These are phyloP conservation scores for Penicillium ochrochloron DNA, from an alignment of 495 filamentous ascomycete species.

Conservation along the genomic window DNA sequence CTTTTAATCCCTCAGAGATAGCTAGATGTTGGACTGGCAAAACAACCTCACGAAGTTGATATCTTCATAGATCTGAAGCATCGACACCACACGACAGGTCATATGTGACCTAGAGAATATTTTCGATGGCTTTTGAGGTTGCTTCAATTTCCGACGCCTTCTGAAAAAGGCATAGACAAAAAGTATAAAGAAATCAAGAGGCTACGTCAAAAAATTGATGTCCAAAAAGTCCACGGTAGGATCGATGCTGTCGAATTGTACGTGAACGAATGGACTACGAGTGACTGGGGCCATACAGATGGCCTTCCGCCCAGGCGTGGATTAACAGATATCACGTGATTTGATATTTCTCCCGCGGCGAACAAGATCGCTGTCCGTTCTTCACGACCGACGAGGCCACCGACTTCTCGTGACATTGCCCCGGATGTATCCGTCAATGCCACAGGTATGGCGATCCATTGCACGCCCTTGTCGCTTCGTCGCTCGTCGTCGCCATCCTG, in stretches of 20 bases:
- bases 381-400: conserved; percentile 26
- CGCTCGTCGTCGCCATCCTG: conserved; percentile 49
- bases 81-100: not conserved
- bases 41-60: not conserved
- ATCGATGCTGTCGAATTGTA: not conserved
- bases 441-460: conserved; percentile 38
- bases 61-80: not conserved
- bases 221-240: not conserved
- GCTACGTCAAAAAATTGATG: not conserved
- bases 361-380: not conserved
- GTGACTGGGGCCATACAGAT: not conserved
- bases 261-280: not conserved
- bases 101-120: not conserved
- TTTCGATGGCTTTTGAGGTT: not conserved
- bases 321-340: conserved; percentile 13
- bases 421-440: conserved; percentile 53
- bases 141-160: not conserved
- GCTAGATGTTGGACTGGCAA: no score
- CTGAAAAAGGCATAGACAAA: not conserved
- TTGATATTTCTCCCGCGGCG: conserved; percentile 16
- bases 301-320: not conserved
- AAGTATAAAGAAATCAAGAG: not conserved
- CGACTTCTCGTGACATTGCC: conserved; percentile 31
- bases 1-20: not conserved
- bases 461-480: conserved; percentile 51